phyloP scores from a whole-genome alignment of 768 basidiomycete genomes.

The Tulasnella sp. region DNA sequence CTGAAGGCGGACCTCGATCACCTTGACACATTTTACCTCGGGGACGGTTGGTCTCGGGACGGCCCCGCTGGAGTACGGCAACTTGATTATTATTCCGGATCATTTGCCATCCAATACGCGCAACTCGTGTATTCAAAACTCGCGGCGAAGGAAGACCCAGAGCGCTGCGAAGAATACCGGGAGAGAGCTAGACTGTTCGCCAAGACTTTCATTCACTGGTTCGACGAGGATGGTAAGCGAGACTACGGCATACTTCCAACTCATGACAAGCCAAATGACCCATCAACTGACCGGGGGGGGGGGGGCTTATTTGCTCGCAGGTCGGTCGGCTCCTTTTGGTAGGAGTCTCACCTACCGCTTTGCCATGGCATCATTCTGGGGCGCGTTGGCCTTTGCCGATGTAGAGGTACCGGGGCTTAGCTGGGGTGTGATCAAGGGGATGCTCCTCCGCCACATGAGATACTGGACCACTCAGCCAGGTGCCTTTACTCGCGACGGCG shows the following conservation, averaged over 20 bases:
- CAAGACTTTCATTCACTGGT: constrained; percentile 62
- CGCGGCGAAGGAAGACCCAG: constrained; percentile 48
- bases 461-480: constrained; percentile 49
- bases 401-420: constrained; percentile 52
- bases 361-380: constrained; percentile 72
- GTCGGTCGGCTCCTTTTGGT: constrained; percentile 64
- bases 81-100: constrained; percentile 68
- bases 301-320: constrained; percentile 28
- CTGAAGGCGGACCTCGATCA: constrained; percentile 65
- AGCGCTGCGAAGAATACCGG: constrained; percentile 51
- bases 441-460: constrained; percentile 59
- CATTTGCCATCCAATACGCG: constrained; percentile 67
- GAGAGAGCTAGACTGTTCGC: constrained; percentile 53
- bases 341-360: constrained; percentile 67
- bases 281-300: not conserved
- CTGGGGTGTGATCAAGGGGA: constrained; percentile 65
- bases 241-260: not conserved
- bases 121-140: constrained; percentile 63
- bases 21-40: constrained; percentile 68
- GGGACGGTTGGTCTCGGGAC: constrained; percentile 65
- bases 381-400: constrained; percentile 60
- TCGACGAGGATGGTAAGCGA: constrained; percentile 51
- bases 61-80: constrained; percentile 69
- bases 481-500: constrained; percentile 44
- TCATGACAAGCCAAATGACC: not conserved